Evolutionary conservation across 2,329 filamentous ascomycete genomes (phyloP).

Genomic region (Exophiala dermatitidis): DNA sequence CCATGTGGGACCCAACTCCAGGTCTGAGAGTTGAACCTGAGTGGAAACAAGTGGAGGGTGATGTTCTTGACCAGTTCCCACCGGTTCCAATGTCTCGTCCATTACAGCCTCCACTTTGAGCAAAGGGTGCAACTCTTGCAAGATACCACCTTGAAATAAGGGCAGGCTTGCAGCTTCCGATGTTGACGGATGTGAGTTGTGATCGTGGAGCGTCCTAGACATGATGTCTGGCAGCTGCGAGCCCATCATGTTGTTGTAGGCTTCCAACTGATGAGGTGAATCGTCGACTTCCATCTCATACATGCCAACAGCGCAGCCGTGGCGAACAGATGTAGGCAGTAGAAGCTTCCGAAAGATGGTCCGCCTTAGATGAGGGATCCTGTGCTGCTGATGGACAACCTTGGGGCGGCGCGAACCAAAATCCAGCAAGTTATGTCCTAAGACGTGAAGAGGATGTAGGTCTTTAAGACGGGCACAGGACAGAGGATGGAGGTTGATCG

Average conservation of each 20-base stretch:
- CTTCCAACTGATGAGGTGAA: constrained; percentile 1
- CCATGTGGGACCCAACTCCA: constrained; percentile 11
- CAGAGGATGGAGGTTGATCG: constrained; percentile 1
- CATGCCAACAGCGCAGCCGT: neutral
- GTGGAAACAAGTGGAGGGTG: constrained; percentile 1
- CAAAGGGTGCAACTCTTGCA: constrained; percentile 2
- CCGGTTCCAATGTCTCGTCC: neutral
- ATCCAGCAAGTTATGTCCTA: too few relatives aligned
- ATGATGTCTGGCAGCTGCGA: constrained; percentile 6
- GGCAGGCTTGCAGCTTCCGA: neutral
- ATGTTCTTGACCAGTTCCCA: neutral
- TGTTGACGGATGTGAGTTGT: constrained; percentile 3
- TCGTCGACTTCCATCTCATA: constrained; percentile 5
- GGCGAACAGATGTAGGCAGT: neutral
- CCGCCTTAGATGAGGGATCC: neutral
- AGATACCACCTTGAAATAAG: neutral
- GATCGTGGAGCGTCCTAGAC: constrained; percentile 8
- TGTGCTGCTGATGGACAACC: neutral
- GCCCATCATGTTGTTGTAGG: constrained; percentile 3
- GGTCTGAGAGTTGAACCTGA: constrained; percentile 13
- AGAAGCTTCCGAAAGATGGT: neutral
- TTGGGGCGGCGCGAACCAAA: too few relatives aligned
- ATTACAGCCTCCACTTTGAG: constrained; percentile 10
- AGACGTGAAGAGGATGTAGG: neutral
- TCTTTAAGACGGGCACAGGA: neutral